Evolutionary conservation across 768 basidiomycete genomes (phyloP).

Genomic region (Mycena galericulata): DNA sequence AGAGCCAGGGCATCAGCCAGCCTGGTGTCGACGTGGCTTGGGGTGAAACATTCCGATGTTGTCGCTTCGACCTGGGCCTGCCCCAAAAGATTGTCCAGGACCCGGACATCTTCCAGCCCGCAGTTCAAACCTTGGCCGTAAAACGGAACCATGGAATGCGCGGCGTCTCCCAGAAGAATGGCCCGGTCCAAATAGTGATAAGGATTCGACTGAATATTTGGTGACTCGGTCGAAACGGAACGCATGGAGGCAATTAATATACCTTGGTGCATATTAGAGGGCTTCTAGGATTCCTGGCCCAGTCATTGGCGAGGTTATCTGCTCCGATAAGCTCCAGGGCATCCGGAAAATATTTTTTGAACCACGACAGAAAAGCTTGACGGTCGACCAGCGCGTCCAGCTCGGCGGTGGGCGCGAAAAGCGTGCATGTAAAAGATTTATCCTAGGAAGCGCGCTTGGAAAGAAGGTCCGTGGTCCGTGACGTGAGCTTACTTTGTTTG

Average conservation of each 20-base stretch:
- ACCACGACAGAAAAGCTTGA: conserved; percentile 76
- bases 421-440: conserved; percentile 95
- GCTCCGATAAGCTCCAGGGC: conserved; percentile 90
- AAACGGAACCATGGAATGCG: conserved; percentile 99
- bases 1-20: conserved; percentile 75
- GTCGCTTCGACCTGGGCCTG: conserved; percentile 73
- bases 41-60: conserved; percentile 43
- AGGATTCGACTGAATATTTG: conserved; percentile 71
- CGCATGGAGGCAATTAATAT: conserved; percentile 46
- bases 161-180: conserved; percentile 92
- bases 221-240: conserved; percentile 29
- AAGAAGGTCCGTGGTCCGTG: conserved; percentile 38
- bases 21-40: conserved; percentile 62
- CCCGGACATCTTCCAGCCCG: conserved; percentile 96
- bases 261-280: conserved; percentile 95
- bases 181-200: conserved; percentile 93
- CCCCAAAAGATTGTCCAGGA: conserved; percentile 81
- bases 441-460: conserved; percentile 69
- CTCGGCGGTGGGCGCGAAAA: conserved; percentile 88
- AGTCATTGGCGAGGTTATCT: conserved; percentile 79
- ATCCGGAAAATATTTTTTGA: conserved; percentile 87
- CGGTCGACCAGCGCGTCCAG: conserved; percentile 75
- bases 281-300: conserved; percentile 87
- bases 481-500: conserved; percentile 83
- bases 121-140: conserved; percentile 98